Conservation (phyloP, 257 asterid species). For the Lithospermum erythrorhizon region DNA sequence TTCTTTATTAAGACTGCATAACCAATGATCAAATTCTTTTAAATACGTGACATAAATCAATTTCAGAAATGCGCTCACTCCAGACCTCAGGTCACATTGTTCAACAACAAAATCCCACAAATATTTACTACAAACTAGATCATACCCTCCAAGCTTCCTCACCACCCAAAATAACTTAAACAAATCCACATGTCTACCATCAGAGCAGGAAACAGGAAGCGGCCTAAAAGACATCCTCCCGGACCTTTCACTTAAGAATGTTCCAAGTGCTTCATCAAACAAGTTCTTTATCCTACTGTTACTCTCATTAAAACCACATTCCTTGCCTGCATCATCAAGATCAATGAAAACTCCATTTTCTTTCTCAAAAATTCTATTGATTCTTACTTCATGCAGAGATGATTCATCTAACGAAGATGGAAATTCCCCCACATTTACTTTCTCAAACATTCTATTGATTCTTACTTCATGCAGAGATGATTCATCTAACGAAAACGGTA, state of each 20-base stretch:
- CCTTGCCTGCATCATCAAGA: conserved; percentile 25
- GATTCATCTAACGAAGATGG: conserved; percentile 9
- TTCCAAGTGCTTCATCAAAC: conserved; percentile 44
- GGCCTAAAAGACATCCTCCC: conserved; percentile 28
- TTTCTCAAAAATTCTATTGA: conserved; percentile 6
- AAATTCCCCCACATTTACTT: conserved; percentile 5
- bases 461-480: conserved; percentile 14
- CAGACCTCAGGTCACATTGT: conserved; percentile 38
- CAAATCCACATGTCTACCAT: conserved; percentile 44
- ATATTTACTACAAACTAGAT: conserved; percentile 20
- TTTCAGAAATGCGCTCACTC: conserved; percentile 26
- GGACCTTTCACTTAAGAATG: conserved; percentile 32
- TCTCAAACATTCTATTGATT: conserved; percentile 8
- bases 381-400: conserved; percentile 16
- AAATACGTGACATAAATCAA: conserved; percentile 47
- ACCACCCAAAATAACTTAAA: conserved; percentile 58
- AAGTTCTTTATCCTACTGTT: conserved; percentile 40
- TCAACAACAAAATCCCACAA: conserved; percentile 53
- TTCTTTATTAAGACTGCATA: conserved; percentile 18
- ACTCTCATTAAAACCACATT: conserved; percentile 31
- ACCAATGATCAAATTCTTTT: conserved; percentile 51
- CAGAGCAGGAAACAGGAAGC: conserved; percentile 36
- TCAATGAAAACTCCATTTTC: conserved; percentile 17
- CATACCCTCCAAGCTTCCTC: conserved; percentile 47
- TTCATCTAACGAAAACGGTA: conserved; percentile 8